Evolutionary conservation across 2,329 filamentous ascomycete genomes (phyloP), one percentile per base, ranked within the genome.

Genomic region (Fusarium staphyleae): DNA sequence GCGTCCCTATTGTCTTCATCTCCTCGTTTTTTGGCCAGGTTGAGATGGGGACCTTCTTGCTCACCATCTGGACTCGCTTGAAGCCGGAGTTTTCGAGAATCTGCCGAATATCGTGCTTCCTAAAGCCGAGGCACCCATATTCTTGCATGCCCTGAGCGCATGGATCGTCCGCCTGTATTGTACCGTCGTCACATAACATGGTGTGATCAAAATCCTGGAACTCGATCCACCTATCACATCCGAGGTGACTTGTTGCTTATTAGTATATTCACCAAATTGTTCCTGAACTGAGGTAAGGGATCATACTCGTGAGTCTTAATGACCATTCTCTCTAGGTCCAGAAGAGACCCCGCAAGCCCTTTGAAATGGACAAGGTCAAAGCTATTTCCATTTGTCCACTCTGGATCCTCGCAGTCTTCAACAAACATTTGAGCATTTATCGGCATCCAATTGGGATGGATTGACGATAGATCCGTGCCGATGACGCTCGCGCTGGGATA

Each of bases 401-500:
- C 77, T 39, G 81, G 76, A 57, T 87, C 72, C 52, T 74, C 83
- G 43, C 80, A 79, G 65, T 88, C 85, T 62, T 88, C 85, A 9
- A 88, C 78, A 52, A 86, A 74, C 71, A 87, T 87, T 7, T 75
- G 76, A n/a, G 84, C 77, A 64, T 87, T 87, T 10, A 81, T 77
- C 13, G 84, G 85, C 11, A 87, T 76, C 70, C 74, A 77, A 29
- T 69, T 70, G 2, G 77, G 75, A 57, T 81, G 77, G 15, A 79
- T 80, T 2, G 78, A 76, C 3, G 76, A 77, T 14, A 79, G 57
- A 44, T 80, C 76, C 19, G 72, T 75, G 36, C 76, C 77, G 13
- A 75, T 51, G 3, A 78, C 72, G 36, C 70, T 71, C 5, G 77
- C 71, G 30, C 68, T 67, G n/a, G 75, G 75, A 46, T 73, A 77